Evolutionary conservation across 2,329 filamentous ascomycete species (phyloP).

Genomic region (Fusarium sp.): DNA sequence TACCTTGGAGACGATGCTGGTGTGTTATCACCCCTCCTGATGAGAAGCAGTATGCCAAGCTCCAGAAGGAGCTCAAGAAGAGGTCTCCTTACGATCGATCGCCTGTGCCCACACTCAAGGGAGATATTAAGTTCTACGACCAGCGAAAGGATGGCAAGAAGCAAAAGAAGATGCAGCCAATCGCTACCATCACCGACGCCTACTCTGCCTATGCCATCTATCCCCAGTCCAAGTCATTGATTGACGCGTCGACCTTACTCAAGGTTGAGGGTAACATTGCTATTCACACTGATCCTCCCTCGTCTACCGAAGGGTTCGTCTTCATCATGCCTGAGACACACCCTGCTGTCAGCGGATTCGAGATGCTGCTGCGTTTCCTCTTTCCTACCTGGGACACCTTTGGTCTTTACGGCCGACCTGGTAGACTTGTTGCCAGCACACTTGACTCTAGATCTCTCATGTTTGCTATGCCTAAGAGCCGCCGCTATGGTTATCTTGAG

Average conservation of each 20-base stretch:
- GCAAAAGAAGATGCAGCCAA: conserved; percentile 89
- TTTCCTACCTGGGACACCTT: conserved; percentile 97
- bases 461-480: conserved; percentile 95
- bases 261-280: conserved; percentile 94
- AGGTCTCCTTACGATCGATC: conserved; percentile 84
- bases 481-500: conserved; percentile 90
- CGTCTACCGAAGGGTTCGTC: conserved; percentile 89
- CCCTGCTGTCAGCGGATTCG: conserved; percentile 91
- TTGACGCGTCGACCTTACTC: conserved; percentile 92
- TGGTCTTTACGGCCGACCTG: conserved; percentile 88
- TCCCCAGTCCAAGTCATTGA: conserved; percentile 90
- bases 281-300: conserved; percentile 82
- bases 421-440: conserved; percentile 85
- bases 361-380: conserved; percentile 92
- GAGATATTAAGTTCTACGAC: conserved; percentile 95
- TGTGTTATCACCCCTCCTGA: conserved; percentile 93
- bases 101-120: conserved; percentile 75
- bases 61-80: conserved; percentile 85
- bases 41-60: conserved; percentile 88
- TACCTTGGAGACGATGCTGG: conserved; percentile 96
- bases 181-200: conserved; percentile 90
- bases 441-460: conserved; percentile 90
- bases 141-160: conserved; percentile 78
- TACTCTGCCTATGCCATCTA: conserved; percentile 97
- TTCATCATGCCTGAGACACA: conserved; percentile 97